Percentiles rank a stretch among this genome's conserved stretches.
phyloP scores from a whole-genome alignment of 1,139 yeast genomes.

The Torulaspora pretoriensis region DNA sequence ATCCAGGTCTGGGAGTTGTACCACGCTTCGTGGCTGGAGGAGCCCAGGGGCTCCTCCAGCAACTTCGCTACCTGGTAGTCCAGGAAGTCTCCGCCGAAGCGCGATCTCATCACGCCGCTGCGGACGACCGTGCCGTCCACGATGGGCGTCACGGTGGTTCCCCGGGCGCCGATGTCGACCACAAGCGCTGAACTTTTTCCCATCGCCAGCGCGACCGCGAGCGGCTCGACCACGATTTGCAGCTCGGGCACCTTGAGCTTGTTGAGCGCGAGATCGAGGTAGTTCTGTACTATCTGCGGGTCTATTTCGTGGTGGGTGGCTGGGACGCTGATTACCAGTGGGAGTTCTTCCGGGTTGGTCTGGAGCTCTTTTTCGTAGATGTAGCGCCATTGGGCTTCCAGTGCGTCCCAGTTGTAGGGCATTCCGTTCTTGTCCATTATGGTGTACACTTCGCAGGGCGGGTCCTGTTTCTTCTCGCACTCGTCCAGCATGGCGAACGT shows the following conservation, averaged over 20 bases:
- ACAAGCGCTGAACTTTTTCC: conserved; percentile 67
- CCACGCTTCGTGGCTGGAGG: conserved; percentile 23
- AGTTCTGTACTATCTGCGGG: conserved; percentile 30
- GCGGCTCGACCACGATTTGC: conserved; percentile 63
- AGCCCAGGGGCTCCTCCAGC: conserved; percentile 17
- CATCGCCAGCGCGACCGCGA: conserved; percentile 64
- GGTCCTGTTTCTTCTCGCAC: conserved; percentile 40
- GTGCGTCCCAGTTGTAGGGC: conserved; percentile 61
- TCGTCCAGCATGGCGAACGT: conserved; percentile 37
- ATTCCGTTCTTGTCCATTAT: conserved; percentile 56
- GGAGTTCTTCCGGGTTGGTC: conserved; percentile 50
- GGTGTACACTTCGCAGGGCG: conserved; percentile 53
- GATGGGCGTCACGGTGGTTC: conserved; percentile 63
- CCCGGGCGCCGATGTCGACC: conserved; percentile 62
- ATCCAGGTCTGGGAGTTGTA: conserved; percentile 31
- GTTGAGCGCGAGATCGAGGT: conserved; percentile 63
- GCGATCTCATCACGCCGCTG: conserved; percentile 56
- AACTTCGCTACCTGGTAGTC: conserved; percentile 46
- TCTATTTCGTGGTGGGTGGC: conserved; percentile 49
- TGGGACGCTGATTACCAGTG: conserved; percentile 57
- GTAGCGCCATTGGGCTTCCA: conserved; percentile 56
- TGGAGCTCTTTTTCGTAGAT: conserved; percentile 48
- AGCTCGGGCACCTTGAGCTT: conserved; percentile 61
- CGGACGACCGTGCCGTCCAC: conserved; percentile 63
- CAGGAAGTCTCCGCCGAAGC: conserved; percentile 66